phyloP scores from a whole-genome alignment of 2,329 filamentous ascomycete species.

The Talaromyces albobiverticillius region DNA sequence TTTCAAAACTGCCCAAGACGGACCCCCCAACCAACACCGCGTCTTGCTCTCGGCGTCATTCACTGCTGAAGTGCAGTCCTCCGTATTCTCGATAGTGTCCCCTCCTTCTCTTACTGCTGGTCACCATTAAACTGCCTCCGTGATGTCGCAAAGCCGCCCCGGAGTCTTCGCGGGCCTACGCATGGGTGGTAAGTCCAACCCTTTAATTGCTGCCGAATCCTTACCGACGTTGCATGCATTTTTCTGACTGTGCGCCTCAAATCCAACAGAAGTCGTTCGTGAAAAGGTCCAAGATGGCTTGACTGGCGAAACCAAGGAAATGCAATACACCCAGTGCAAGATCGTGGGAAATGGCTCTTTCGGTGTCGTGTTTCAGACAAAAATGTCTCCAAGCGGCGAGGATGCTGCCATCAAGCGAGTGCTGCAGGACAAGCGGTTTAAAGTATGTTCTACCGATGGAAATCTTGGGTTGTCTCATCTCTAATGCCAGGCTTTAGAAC shows the following conservation, averaged over 20 bases:
- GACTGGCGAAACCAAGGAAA: constrained; percentile 91
- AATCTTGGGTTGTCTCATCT: constrained; percentile 5
- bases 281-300: constrained; percentile 99
- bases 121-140: constrained; percentile 27
- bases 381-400: constrained; percentile 94
- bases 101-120: constrained; percentile 19
- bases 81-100: constrained; percentile 40
- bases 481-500: constrained; percentile 62
- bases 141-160: constrained; percentile 88
- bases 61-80: constrained; percentile 45
- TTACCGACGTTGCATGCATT: not conserved
- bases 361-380: constrained; percentile 98
- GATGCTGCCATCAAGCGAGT: constrained; percentile 99
- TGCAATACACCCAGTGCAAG: constrained; percentile 99
- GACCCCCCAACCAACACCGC: constrained; percentile 40
- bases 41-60: constrained; percentile 40
- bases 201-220: not conserved
- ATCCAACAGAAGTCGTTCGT: constrained; percentile 79
- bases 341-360: constrained; percentile 99
- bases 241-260: constrained; percentile 16
- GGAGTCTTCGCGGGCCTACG: constrained; percentile 83
- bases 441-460: constrained; percentile 58
- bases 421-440: constrained; percentile 98
- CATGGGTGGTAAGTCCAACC: constrained; percentile 88
- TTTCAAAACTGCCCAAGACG: constrained; percentile 52